Conservation (phyloP, 345 rosid species). For the Populus davidiana region DNA sequence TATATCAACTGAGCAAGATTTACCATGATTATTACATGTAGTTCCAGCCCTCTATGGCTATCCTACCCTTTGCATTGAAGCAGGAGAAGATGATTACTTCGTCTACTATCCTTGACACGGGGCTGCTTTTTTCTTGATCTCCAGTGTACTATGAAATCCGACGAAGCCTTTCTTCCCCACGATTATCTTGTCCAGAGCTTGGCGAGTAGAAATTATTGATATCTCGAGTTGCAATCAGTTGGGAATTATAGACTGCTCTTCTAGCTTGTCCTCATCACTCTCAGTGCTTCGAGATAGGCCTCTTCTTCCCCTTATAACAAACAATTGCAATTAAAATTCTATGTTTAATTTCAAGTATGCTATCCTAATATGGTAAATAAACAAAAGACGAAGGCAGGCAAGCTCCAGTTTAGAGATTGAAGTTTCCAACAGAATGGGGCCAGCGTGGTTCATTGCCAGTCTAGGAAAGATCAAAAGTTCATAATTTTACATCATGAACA, state of each 20-base stretch:
- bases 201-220: neutral
- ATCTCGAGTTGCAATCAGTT: neutral
- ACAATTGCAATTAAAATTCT: neutral
- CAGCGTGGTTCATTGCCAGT: neutral
- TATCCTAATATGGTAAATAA: neutral
- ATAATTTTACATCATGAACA: neutral
- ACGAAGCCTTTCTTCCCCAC: neutral
- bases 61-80: neutral
- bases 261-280: constrained; percentile 1
- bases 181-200: neutral
- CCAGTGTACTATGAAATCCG: too few relatives aligned
- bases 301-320: constrained; percentile 29
- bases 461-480: neutral
- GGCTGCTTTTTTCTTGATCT: neutral
- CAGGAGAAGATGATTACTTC: too few relatives aligned
- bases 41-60: neutral
- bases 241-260: neutral
- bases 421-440: neutral
- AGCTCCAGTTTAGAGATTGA: neutral
- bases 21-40: neutral
- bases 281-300: constrained; percentile 18
- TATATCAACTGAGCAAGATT: neutral
- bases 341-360: neutral
- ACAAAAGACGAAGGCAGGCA: neutral
- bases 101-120: too few relatives aligned